Conservation (phyloP, 306 rosid species). For the Fagus crenata region DNA sequence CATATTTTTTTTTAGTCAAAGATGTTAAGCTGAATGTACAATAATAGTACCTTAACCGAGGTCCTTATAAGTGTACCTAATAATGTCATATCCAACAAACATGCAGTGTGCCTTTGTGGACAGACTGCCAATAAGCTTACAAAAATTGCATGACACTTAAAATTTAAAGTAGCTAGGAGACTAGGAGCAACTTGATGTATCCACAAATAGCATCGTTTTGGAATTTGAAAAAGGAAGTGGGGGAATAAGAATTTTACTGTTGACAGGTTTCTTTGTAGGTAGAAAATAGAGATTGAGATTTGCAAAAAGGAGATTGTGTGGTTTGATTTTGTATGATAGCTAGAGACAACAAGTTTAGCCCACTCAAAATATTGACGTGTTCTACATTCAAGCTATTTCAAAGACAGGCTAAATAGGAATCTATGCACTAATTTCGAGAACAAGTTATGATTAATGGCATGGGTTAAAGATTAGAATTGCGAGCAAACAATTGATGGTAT, state of each 20-base stretch:
- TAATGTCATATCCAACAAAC: constrained; percentile 21
- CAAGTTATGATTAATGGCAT: neutral
- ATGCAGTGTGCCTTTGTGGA: neutral
- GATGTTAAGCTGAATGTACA: constrained; percentile 1
- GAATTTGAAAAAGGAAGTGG: neutral
- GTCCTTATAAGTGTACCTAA: neutral
- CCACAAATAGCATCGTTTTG: constrained; percentile 1
- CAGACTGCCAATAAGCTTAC: constrained; percentile 9
- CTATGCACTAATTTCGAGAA: neutral
- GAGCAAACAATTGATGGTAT: too few relatives aligned
- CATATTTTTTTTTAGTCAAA: constrained; percentile 1
- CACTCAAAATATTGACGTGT: neutral
- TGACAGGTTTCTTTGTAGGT: neutral
- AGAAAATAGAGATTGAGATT: neutral
- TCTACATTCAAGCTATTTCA: neutral
- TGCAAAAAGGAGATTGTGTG: neutral
- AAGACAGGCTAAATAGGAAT: neutral
- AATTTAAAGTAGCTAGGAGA: neutral
- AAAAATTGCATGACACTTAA: neutral
- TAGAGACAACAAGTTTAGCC: neutral
- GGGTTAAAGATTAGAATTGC: too few relatives aligned
- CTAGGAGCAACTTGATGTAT: constrained; percentile 4
- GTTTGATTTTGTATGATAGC: neutral
- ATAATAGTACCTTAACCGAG: neutral
- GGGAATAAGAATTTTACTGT: neutral